Evolutionary conservation across 2,329 filamentous ascomycete genomes (phyloP).

Genomic region (Dactylellina leptospora): DNA sequence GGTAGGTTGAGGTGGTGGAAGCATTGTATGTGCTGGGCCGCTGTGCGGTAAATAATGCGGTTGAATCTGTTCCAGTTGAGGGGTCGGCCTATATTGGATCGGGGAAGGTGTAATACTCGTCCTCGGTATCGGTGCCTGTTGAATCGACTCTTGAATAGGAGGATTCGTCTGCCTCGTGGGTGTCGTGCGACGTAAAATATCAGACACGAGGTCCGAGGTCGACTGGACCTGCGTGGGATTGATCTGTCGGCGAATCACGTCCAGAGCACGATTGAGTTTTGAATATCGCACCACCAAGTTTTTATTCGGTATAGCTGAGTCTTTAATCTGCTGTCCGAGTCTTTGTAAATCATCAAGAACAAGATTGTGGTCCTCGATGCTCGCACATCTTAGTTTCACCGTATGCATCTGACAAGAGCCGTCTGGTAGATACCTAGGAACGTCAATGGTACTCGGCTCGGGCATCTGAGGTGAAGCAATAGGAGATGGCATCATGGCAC

Average conservation of each 20-base stretch:
- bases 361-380: conserved; percentile 32
- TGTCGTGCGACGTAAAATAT: conserved; percentile 19
- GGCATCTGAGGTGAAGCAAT: conserved; percentile 29
- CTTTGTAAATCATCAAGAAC: conserved; percentile 37
- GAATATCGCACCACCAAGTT: conserved; percentile 32
- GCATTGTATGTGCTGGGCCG: conserved; percentile 2
- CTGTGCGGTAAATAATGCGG: too few relatives aligned
- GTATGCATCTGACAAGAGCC: conserved; percentile 36
- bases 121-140: background rate
- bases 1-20: conserved; percentile 30
- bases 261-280: conserved; percentile 30
- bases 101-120: background rate
- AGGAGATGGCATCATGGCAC: conserved; percentile 31
- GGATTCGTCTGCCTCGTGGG: conserved; percentile 6
- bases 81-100: too few relatives aligned
- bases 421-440: conserved; percentile 37
- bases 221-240: conserved; percentile 25
- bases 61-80: too few relatives aligned
- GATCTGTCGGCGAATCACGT: conserved; percentile 32
- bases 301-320: conserved; percentile 19
- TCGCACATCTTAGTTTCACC: conserved; percentile 22
- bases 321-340: conserved; percentile 40
- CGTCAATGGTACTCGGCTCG: conserved; percentile 25
- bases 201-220: conserved; percentile 30
- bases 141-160: background rate